Base-by-base conservation (phyloP, 2,329 filamentous ascomycete species). In the Calonectria fujianensis region DNA sequence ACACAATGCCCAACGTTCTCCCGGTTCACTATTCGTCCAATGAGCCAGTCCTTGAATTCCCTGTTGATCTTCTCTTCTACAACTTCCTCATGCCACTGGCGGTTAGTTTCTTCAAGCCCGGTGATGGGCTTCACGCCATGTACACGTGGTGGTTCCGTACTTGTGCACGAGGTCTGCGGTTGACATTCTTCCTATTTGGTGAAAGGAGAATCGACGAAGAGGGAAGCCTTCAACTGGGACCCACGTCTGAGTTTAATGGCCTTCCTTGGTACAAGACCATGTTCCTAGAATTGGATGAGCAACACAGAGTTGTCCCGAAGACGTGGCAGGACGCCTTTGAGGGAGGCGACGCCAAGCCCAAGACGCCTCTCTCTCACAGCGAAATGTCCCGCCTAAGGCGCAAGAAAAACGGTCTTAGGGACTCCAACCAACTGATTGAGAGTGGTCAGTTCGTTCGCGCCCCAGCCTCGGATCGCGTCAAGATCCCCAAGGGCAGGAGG, bases 131-230 rank as follows among this genome's bases (percentile, higher is more conserved):
- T 4, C 94, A 98, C 79, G 88, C 90, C 70, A 93, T 98, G 89
- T 99, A 98, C 83, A 93, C 93, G 10, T 98, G 96, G 96, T 99
- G 97, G 95, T 98, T 99, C 86, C 93, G 94, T 78, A 92, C 91
- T 80, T 98, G 96, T 82, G 97, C 96, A 16, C 90, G 95, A 66
- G 87, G 89, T 51, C 88, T 99, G 68, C 92, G 96, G 29, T 88
- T 99, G 45, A 97, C 95, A 1, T 95, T 96, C 87, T 99, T 99
- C 84, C 91, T 99, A 52, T 98, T 99, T 82, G 95, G 95, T 18
- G 94, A 98, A 79, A 91, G 95, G 73, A 90, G 90, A 35, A 87
- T 91, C 29, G 95, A 98, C 75, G 96, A 99, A 83, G 95, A 98
- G 85, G 95, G 95, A 10, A 88, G 88, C 31, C 87, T 94, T 61